A percentile compares a stretch with the other conserved stretches of the same genome.
Conservation (phyloP, 140 eudicot species). For the Erigeron philadelphicus region DNA sequence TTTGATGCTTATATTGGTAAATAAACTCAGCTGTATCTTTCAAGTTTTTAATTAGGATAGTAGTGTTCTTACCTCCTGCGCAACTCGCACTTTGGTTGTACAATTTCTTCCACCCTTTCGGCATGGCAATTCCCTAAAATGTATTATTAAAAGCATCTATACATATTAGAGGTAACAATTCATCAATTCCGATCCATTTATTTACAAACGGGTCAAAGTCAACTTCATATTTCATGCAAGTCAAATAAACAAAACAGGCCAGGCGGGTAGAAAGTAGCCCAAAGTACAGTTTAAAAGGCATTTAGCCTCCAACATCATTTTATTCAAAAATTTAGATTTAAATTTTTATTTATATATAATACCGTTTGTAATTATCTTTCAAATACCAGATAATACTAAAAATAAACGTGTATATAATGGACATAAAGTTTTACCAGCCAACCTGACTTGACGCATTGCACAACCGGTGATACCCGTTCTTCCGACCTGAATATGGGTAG, state of each 20-base stretch:
- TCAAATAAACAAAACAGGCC: neutral
- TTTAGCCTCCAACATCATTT: neutral
- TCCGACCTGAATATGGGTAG: neutral
- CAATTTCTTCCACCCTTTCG: neutral
- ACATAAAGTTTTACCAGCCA: too few relatives aligned
- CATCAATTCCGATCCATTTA: neutral
- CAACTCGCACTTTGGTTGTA: neutral
- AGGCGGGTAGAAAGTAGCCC: neutral
- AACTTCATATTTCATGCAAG: neutral
- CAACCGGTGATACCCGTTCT: neutral
- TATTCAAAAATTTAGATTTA: too few relatives aligned
- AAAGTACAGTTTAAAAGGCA: neutral
- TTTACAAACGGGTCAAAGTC: neutral
- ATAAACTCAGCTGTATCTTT: neutral
- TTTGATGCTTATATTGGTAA: constrained; percentile 96
- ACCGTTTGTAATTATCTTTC: too few relatives aligned
- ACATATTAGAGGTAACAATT: constrained; percentile 9
- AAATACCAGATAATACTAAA: too few relatives aligned
- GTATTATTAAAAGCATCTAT: neutral
- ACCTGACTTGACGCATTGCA: too few relatives aligned
- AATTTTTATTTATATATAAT: too few relatives aligned
- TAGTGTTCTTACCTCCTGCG: neutral
- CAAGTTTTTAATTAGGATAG: neutral
- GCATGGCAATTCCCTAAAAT: constrained; percentile 4
- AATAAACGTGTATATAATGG: too few relatives aligned